Conservation (phyloP, 2,329 filamentous ascomycete genomes). For the Gliomastix tumulicola region DNA sequence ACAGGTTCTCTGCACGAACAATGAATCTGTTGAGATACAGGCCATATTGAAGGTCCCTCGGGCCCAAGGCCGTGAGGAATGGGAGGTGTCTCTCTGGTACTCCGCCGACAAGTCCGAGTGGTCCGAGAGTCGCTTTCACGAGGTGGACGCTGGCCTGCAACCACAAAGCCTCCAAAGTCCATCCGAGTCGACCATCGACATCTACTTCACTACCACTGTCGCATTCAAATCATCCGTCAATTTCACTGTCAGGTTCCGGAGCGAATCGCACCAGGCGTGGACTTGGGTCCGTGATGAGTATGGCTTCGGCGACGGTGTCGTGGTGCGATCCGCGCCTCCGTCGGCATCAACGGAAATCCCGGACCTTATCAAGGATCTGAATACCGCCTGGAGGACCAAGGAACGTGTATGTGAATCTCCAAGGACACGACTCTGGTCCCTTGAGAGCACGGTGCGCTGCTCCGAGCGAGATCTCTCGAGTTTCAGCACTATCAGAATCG, state of each 20-base stretch:
- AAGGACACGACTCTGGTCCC: constrained; percentile 62
- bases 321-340: constrained; percentile 18
- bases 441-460: constrained; percentile 48
- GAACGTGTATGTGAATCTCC: constrained; percentile 58
- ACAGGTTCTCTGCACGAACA: no score
- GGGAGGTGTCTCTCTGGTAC: constrained; percentile 74
- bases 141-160: constrained; percentile 11
- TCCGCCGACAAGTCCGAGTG: constrained; percentile 46
- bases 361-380: constrained; percentile 51
- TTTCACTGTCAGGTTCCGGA: constrained; percentile 68
- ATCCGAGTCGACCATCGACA: constrained; percentile 15
- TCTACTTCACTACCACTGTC: constrained; percentile 50
- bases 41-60: constrained; percentile 49
- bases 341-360: constrained; percentile 31
- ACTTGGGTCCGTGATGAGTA: constrained; percentile 63
- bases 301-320: constrained; percentile 56
- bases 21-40: no score
- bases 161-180: constrained; percentile 45
- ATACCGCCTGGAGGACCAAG: constrained; percentile 45
- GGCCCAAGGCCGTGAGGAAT: constrained; percentile 43
- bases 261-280: constrained; percentile 48
- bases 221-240: constrained; percentile 39
- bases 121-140: constrained; percentile 41
- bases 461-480: constrained; percentile 52
- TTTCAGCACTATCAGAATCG: constrained; percentile 49